Percentiles rank a stretch among this genome's conserved stretches.
phyloP scores from a whole-genome alignment of 2,329 filamentous ascomycete species.

The Scorias spongiosa region DNA sequence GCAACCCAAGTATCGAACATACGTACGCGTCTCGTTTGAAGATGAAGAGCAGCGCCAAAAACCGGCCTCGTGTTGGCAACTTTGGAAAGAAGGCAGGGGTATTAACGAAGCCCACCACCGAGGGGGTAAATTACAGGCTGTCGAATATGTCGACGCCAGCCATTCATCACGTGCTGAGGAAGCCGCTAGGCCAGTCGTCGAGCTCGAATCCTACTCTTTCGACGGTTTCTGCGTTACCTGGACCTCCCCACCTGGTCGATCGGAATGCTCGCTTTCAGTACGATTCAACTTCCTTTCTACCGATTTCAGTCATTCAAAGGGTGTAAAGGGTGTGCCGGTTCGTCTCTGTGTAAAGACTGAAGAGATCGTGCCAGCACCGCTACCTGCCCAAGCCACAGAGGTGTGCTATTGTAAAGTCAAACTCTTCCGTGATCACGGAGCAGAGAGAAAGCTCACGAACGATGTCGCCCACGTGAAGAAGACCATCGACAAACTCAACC shows the following conservation, averaged over 20 bases:
- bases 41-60: constrained; percentile 83
- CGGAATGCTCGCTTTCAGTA: constrained; percentile 75
- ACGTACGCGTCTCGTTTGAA: constrained; percentile 89
- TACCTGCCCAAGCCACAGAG: constrained; percentile 39
- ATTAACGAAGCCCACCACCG: constrained; percentile 89
- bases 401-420: constrained; percentile 95
- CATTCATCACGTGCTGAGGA: constrained; percentile 39
- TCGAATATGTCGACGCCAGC: constrained; percentile 70
- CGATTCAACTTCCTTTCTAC: constrained; percentile 98
- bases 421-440: constrained; percentile 88
- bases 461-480: constrained; percentile 92
- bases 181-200: constrained; percentile 30
- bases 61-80: constrained; percentile 70
- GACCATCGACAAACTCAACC: constrained; percentile 87
- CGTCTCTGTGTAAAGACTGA: constrained; percentile 84
- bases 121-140: constrained; percentile 80
- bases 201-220: constrained; percentile 54
- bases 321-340: constrained; percentile 93
- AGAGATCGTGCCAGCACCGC: constrained; percentile 36
- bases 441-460: constrained; percentile 87
- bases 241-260: constrained; percentile 50
- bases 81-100: constrained; percentile 95
- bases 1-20: constrained; percentile 69
- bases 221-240: constrained; percentile 88
- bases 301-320: constrained; percentile 97